These are phyloP conservation scores for Mortierella sp. DNA, from an alignment of 371 early-diverging fungal genomes.

Conservation along the genomic window DNA sequence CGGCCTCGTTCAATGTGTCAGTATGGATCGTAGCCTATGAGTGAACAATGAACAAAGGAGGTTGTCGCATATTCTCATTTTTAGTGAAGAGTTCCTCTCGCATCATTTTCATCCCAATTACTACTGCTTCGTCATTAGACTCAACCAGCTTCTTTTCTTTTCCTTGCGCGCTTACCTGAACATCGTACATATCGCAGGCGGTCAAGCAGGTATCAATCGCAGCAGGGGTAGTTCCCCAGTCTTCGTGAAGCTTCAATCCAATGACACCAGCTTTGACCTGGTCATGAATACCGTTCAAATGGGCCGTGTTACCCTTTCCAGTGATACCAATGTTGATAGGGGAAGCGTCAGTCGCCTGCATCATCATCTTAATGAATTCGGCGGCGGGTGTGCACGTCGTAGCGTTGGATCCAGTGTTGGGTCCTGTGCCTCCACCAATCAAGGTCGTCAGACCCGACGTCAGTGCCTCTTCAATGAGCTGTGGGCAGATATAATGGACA, in stretches of 20 bases:
- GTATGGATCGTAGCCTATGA: constrained; percentile 88
- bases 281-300: constrained; percentile 76
- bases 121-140: not conserved
- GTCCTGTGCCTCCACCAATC: constrained; percentile 96
- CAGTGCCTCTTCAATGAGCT: constrained; percentile 85
- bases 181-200: constrained; percentile 91
- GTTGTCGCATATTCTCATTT: not conserved
- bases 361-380: constrained; percentile 87
- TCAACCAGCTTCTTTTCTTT: not conserved
- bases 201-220: constrained; percentile 91
- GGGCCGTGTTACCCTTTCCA: constrained; percentile 92
- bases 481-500: constrained; percentile 94
- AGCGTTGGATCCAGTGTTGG: constrained; percentile 94
- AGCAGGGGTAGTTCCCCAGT: constrained; percentile 95
- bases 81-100: not conserved
- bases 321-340: constrained; percentile 95
- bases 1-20: constrained; percentile 95
- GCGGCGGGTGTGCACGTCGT: constrained; percentile 94
- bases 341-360: constrained; percentile 87
- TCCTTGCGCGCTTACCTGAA: constrained; percentile 67
- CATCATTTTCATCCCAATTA: not conserved
- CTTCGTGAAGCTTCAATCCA: constrained; percentile 95
- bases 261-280: constrained; percentile 91
- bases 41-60: not conserved
- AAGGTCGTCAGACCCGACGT: constrained; percentile 91